Evolutionary conservation across 2,329 filamentous ascomycete genomes (phyloP).

Genomic region (Fusarium sp.): DNA sequence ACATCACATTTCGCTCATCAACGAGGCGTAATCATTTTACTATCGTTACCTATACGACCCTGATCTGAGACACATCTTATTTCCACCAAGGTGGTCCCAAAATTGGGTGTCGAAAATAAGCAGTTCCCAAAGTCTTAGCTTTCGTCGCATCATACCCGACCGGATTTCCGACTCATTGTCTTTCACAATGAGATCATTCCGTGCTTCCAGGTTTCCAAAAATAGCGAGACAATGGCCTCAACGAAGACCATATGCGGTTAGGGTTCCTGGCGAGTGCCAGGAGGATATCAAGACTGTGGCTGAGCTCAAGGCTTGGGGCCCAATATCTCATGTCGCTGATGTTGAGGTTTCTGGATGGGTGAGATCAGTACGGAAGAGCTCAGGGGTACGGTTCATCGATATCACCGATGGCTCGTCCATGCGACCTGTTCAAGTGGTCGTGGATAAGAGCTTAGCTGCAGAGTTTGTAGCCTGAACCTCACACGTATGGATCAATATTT

Average conservation of each 20-base stretch:
- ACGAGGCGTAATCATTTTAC: conserved; percentile 10
- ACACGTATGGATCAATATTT: conserved; percentile 36
- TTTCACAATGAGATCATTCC: conserved; percentile 41
- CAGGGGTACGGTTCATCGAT: conserved; percentile 83
- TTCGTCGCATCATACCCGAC: conserved; percentile 5
- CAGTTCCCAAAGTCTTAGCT: conserved; percentile 14
- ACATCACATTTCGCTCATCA: conserved; percentile 23
- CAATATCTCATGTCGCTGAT: conserved; percentile 58
- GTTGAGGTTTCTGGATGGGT: conserved; percentile 82
- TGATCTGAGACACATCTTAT: not conserved
- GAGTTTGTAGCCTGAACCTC: conserved; percentile 66
- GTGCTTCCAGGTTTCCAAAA: conserved; percentile 24
- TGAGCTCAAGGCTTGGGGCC: conserved; percentile 67
- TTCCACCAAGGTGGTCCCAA: conserved; percentile 8
- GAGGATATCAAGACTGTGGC: conserved; percentile 61
- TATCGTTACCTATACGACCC: conserved; percentile 15
- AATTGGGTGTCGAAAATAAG: conserved; percentile 5
- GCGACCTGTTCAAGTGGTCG: conserved; percentile 81
- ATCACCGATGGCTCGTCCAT: conserved; percentile 89
- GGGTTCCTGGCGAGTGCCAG: conserved; percentile 45
- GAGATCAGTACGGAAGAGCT: conserved; percentile 87
- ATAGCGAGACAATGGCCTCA: conserved; percentile 11
- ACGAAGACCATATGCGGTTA: conserved; percentile 52
- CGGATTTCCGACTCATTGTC: conserved; percentile 23
- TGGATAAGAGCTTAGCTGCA: conserved; percentile 77